Percentiles rank a stretch among this genome's conserved stretches.
Conservation (phyloP, 441 rosid species). For the Dalechampia spathulata region DNA sequence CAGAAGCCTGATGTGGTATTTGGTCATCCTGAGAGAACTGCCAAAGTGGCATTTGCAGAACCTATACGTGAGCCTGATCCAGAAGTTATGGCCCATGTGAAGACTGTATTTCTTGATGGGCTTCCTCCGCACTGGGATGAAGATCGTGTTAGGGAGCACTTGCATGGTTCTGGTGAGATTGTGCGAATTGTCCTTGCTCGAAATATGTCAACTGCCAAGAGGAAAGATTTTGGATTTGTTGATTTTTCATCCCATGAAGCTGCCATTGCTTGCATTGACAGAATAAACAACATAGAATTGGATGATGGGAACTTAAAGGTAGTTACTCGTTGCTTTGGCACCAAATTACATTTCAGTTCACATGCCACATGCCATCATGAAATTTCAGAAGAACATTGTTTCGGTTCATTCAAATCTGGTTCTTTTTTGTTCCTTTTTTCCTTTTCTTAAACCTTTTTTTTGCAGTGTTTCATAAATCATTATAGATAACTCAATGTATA, state of each 20-base stretch:
- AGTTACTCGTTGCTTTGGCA: no score
- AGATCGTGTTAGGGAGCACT: slow-evolving; percentile 35
- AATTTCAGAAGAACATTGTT: no score
- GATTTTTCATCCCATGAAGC: slow-evolving; percentile 55
- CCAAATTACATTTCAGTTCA: no score
- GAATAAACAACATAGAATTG: slow-evolving; percentile 36
- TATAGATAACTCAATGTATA: no score
- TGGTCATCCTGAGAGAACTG: slow-evolving; percentile 63
- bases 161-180: slow-evolving; percentile 41
- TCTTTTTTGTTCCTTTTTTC: no score
- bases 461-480: no score
- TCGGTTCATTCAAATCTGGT: no score
- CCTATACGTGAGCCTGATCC: slow-evolving; percentile 68
- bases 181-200: slow-evolving; percentile 47
- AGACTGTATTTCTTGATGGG: slow-evolving; percentile 60
- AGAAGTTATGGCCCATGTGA: slow-evolving; percentile 62
- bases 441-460: no score
- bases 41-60: slow-evolving; percentile 70
- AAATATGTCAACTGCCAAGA: slow-evolving; percentile 60
- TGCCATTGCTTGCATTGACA: slow-evolving; percentile 50
- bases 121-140: slow-evolving; percentile 69
- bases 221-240: slow-evolving; percentile 61
- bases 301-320: slow-evolving; percentile 46
- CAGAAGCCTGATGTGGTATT: slow-evolving; percentile 65
- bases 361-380: background rate